Base-by-base conservation (phyloP, 345 rosid genomes). In the Hibiscus trionum region DNA sequence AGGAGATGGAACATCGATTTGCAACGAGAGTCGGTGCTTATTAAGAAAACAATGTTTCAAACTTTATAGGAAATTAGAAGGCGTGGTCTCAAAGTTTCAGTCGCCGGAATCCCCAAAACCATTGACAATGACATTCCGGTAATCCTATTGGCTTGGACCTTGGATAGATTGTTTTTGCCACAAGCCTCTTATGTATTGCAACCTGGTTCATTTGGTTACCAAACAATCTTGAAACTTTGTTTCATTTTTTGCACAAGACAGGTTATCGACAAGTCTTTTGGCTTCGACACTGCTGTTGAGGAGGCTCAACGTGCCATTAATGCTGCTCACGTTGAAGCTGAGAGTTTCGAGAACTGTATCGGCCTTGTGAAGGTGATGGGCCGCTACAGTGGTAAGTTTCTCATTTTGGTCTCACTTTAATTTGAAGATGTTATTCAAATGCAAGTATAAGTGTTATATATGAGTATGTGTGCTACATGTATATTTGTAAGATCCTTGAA, bases 291-390 rank as follows among this genome's bases (percentile, higher is more conserved):
- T 85, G 96, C 98, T 74, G 94, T 90, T 65, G 98, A 93, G 78
- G 98, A 93, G 80, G 98, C 98, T 83, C 96, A 93, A 73, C 1
- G 11, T 3, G 24, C 87, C 0, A 93, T 93, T 59, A 88, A 93
- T 55, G 96, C 98, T 42, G 98, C 98, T 42, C 96, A 93, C 80
- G 98, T 93, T 69, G 98, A 93, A 78, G 79, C 96, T 0, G 93
- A 84, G 76, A 93, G 96, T 73, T 53, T 76, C 69, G 96, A 88
- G 77, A 90, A 90, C 73, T 84, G 98, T 57, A 86, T 93, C 16
- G 96, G 98, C 19, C 69, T 93, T 70, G 98, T 93, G 75, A 90
- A 93, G 87, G 81, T 93, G 73, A 88, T 93, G 95, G 98, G 98
- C 21, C 96, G 95, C 61, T 79, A 87, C 76, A 81, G 98, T 66